Percentiles rank a stretch among this genome's conserved stretches.
phyloP scores from a whole-genome alignment of 108 stramenopile species.

The Skeletonema potamos region DNA sequence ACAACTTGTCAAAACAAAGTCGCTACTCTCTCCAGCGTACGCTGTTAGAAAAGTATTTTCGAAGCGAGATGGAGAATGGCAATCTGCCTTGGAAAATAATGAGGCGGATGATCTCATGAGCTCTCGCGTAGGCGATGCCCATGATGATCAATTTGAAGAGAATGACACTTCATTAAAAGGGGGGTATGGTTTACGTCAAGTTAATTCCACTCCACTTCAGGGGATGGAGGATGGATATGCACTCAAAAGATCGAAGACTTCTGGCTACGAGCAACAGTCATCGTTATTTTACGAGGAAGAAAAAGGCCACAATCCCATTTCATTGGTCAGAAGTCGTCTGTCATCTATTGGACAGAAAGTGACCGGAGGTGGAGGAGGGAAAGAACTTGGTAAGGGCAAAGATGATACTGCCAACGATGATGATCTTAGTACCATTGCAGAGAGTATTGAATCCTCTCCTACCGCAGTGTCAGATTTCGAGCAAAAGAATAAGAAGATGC shows the following conservation, averaged over 20 bases:
- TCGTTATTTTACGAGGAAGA: neutral
- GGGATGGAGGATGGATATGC: neutral
- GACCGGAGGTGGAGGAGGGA: neutral
- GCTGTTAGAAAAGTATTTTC: neutral
- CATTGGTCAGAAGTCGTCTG: neutral
- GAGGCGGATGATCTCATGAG: neutral
- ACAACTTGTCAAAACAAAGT: neutral
- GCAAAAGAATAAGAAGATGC: neutral
- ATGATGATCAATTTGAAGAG: too few relatives aligned
- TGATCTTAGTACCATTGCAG: neutral
- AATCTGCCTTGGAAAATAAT: too few relatives aligned
- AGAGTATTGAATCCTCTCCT: neutral
- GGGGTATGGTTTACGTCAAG: neutral
- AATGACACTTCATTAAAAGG: neutral
- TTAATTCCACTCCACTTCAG: neutral
- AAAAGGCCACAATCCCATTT: neutral
- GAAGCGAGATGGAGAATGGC: neutral
- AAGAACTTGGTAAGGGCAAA: neutral
- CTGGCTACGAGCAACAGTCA: neutral
- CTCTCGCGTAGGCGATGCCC: too few relatives aligned
- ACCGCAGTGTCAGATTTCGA: neutral
- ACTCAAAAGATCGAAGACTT: neutral
- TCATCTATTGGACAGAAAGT: neutral
- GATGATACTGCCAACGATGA: neutral
- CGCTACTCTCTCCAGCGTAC: neutral